Percentiles rank a stretch among this genome's conserved stretches.
Conservation (phyloP, 768 basidiomycete species). For the Mycena pura region DNA sequence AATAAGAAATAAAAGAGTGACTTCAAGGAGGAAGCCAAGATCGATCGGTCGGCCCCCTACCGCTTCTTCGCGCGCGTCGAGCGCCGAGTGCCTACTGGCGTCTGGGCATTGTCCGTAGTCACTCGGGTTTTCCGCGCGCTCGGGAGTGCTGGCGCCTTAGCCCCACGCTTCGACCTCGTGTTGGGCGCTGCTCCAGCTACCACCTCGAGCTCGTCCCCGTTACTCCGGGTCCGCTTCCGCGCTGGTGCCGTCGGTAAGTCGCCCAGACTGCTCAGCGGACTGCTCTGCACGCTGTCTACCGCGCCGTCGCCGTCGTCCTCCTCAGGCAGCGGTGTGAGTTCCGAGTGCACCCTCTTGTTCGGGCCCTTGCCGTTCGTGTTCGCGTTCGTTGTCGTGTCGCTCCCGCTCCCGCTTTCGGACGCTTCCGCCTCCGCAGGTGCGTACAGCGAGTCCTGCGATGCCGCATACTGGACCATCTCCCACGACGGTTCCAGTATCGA, state of each 20-base stretch:
- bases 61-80: constrained; percentile 22
- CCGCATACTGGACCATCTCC: constrained; percentile 59
- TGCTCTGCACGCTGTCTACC: constrained; percentile 2
- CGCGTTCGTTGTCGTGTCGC: not conserved
- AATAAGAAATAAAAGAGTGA: not conserved
- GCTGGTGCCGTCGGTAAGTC: constrained; percentile 16
- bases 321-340: constrained; percentile 53
- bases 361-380: constrained; percentile 30
- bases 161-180: not conserved
- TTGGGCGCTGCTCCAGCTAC: too few species aligned
- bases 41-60: not conserved
- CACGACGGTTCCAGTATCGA: constrained; percentile 58
- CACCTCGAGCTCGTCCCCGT: too few species aligned
- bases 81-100: not conserved
- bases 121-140: constrained; percentile 15
- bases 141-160: not conserved
- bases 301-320: constrained; percentile 27
- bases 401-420: not conserved
- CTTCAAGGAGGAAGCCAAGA: not conserved
- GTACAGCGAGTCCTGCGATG: constrained; percentile 38
- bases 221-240: constrained; percentile 7
- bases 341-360: constrained; percentile 51
- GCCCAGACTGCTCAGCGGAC: constrained; percentile 17
- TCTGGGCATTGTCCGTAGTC: not conserved
- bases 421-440: too few species aligned